Base-by-base conservation (phyloP, 305 asterid genomes). In the Fraxinus paxiana region DNA sequence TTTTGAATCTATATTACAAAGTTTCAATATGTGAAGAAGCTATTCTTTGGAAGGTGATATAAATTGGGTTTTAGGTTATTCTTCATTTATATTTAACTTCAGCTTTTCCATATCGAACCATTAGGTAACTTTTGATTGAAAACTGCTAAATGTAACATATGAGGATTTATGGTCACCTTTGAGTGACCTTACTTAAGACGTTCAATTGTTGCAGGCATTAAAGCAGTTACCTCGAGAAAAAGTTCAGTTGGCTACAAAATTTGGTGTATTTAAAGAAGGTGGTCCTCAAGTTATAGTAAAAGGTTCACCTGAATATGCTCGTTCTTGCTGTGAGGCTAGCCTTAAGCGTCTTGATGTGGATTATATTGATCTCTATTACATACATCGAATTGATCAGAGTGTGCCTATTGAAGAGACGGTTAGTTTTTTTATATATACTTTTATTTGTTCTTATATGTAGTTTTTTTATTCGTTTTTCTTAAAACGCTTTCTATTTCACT, bases 321-420 rank as follows among this genome's bases (percentile, higher is more conserved):
- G 93, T 5, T 79, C 90, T 31, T 87, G 91, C 81, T 90, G 93
- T 74, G 93, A 90, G 75, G 87, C 80, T 37, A 90, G 93, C 88
- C 79, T 87, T 34, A 83, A 82, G 63, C 77, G 91, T 81, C 89
- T 90, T 79, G 84, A 85, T 79, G 87, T 88, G 77, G 91, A 90
- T 43, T 90, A 84, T 85, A 90, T 90, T 43, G 92, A 89, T 78
- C 91, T 89, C 26, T 89, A 80, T 72, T 89, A 88, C 77, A 59
- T 90, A 43, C 93, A 90, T 85, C 82, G 93, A 34, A 83, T 90
- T 5, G 93, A 88, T 85, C 81, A 85, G n/a, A 79, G 87, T 1
- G 90, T 90, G 15, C 89, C 93, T 12, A 90, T 90, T 80, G 93
- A 88, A 43, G 89, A 90, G 73, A 87, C 91, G 4, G 91, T 90